phyloP scores from a whole-genome alignment of 2,329 filamentous ascomycete species.

The Talaromyces sp. region DNA sequence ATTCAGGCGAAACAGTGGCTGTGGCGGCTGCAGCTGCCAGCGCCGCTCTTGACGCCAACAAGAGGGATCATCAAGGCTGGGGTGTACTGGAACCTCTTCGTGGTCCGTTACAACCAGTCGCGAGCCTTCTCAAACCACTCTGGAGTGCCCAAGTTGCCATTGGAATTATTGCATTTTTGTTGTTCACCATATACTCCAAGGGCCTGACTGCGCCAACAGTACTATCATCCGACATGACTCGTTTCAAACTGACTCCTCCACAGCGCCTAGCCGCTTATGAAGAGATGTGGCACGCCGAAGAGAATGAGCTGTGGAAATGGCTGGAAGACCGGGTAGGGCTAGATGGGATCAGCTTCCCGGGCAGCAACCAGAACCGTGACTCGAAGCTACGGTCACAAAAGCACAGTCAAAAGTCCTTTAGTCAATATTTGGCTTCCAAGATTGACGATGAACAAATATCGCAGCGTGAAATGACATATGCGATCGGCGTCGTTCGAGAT shows the following conservation, averaged over 20 bases:
- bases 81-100: conserved; percentile 76
- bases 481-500: conserved; percentile 81
- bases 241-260: conserved; percentile 42
- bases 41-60: conserved; percentile 32
- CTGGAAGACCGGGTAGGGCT: conserved; percentile 79
- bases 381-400: conserved; percentile 40
- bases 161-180: conserved; percentile 64
- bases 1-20: conserved; percentile 26
- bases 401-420: conserved; percentile 24
- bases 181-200: conserved; percentile 71
- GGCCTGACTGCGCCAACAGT: conserved; percentile 26
- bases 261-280: conserved; percentile 80
- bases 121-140: conserved; percentile 64
- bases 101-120: conserved; percentile 61
- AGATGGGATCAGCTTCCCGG: conserved; percentile 47
- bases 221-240: conserved; percentile 32
- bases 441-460: conserved; percentile 64
- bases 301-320: conserved; percentile 90
- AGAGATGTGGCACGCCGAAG: conserved; percentile 84
- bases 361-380: conserved; percentile 19
- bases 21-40: conserved; percentile 41
- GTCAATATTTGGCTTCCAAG: conserved; percentile 49
- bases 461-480: conserved; percentile 69
- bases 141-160: conserved; percentile 74
- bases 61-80: conserved; percentile 55